phyloP scores from a whole-genome alignment of 1,284 basidiomycete species.

The Golubevia pallescens region DNA sequence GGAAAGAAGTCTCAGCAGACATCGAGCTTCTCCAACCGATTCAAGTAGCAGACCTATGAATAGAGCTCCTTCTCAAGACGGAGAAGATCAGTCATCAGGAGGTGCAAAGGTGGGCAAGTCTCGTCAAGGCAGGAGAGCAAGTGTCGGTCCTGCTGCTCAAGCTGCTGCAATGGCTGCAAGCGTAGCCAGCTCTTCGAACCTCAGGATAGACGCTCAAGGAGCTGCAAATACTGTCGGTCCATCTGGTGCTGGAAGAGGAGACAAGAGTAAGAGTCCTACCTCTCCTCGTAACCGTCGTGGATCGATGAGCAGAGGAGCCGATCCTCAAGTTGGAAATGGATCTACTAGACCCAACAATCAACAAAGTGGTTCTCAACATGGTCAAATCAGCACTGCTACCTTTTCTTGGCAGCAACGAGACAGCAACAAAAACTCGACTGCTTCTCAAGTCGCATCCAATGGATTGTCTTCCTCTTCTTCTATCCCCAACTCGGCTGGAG shows the following conservation, averaged over 20 bases:
- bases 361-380: constrained; percentile 23
- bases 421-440: constrained; percentile 22
- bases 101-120: constrained; percentile 35
- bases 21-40: background rate
- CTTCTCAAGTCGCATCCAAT: constrained; percentile 11
- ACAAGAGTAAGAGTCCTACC: constrained; percentile 10
- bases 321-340: constrained; percentile 17
- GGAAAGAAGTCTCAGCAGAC: background rate
- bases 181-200: constrained; percentile 2
- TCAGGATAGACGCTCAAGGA: constrained; percentile 8
- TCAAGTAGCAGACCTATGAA: background rate
- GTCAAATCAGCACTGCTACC: constrained; percentile 23
- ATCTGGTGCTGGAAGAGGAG: background rate
- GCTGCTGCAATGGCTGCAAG: constrained; percentile 7
- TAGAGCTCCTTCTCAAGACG: constrained; percentile 22
- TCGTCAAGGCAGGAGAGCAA: constrained; percentile 23
- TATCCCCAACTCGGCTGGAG: background rate
- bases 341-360: constrained; percentile 15
- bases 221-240: constrained; percentile 6
- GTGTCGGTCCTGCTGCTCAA: constrained; percentile 32
- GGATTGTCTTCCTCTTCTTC: constrained; percentile 2
- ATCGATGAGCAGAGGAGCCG: constrained; percentile 4
- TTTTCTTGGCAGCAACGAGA: constrained; percentile 7
- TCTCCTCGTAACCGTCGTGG: constrained; percentile 2
- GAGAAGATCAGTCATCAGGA: constrained; percentile 13